phyloP scores from a whole-genome alignment of 2,329 filamentous ascomycete genomes.

The Colletotrichum australisinense region DNA sequence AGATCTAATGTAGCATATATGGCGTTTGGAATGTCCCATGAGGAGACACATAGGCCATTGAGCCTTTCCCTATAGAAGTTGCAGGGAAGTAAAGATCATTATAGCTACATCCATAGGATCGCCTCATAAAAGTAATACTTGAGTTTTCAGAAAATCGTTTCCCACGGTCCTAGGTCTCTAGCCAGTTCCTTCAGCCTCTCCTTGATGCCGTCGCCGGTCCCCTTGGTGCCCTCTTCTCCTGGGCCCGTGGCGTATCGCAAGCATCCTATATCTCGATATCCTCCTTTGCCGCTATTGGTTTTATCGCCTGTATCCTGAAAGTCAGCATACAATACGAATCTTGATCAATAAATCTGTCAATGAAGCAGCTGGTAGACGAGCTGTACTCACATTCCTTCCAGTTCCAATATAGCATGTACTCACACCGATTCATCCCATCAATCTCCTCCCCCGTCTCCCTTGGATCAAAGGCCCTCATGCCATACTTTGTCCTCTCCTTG shows the following conservation, averaged over 20 bases:
- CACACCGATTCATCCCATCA: background rate
- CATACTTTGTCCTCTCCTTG: background rate
- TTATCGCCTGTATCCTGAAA: background rate
- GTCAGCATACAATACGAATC: background rate
- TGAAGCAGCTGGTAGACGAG: background rate
- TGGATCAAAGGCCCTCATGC: background rate
- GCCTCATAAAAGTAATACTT: background rate
- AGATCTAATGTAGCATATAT: background rate
- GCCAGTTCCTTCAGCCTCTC: background rate
- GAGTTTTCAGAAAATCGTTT: background rate
- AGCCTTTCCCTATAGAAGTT: background rate
- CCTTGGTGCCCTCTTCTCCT: background rate
- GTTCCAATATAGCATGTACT: background rate
- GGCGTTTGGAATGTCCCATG: background rate
- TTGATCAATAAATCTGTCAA: background rate
- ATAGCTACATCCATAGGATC: background rate
- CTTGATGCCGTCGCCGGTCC: background rate
- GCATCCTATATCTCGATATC: background rate
- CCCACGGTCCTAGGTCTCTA: background rate
- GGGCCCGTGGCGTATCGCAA: background rate
- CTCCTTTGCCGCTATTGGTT: background rate
- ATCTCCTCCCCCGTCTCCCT: background rate
- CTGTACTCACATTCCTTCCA: constrained; percentile 6
- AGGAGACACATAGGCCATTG: background rate
- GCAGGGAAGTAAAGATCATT: background rate